phyloP scores from a whole-genome alignment of 2,329 filamentous ascomycete species.

The Verticillium alfalfae region DNA sequence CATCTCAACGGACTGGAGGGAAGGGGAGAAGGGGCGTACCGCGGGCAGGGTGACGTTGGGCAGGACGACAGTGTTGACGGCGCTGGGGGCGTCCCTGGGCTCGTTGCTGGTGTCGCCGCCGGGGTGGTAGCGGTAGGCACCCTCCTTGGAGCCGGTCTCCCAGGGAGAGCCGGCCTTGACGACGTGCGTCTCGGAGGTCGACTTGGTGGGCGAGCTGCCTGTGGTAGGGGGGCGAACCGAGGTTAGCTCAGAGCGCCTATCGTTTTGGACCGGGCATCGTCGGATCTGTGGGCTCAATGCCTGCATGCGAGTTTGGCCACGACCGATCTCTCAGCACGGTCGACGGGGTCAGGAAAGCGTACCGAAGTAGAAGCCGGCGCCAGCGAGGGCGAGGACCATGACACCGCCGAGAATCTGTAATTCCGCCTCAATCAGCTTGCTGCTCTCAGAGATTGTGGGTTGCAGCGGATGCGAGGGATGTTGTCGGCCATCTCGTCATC shows the following conservation, averaged over 20 bases:
- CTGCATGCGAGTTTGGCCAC: background rate
- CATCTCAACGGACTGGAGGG: background rate
- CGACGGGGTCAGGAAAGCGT: slow-evolving; percentile 13
- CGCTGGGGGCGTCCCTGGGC: slow-evolving; percentile 87
- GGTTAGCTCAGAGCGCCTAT: background rate
- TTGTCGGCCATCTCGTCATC: background rate
- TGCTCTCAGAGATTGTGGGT: slow-evolving; percentile 9
- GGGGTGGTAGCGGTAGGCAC: slow-evolving; percentile 77
- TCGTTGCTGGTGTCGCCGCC: slow-evolving; percentile 71
- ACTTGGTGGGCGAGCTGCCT: slow-evolving; percentile 79
- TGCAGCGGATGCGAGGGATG: background rate
- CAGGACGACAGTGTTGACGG: slow-evolving; percentile 89
- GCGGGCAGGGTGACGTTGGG: slow-evolving; percentile 90
- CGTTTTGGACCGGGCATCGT: no score
- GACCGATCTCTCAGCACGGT: slow-evolving; percentile 16
- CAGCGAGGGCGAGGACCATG: slow-evolving; percentile 82
- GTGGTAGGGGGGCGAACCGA: slow-evolving; percentile 9
- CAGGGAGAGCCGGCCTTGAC: slow-evolving; percentile 81
- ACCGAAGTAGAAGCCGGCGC: slow-evolving; percentile 89
- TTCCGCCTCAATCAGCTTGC: slow-evolving; percentile 2
- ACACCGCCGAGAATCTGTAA: slow-evolving; percentile 79
- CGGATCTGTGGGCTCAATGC: background rate
- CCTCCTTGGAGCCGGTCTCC: slow-evolving; percentile 62
- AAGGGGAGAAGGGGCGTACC: slow-evolving; percentile 41
- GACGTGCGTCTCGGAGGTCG: slow-evolving; percentile 76